Base-by-base conservation (phyloP, 208 protist species). In the Crithidia expoeki region DNA sequence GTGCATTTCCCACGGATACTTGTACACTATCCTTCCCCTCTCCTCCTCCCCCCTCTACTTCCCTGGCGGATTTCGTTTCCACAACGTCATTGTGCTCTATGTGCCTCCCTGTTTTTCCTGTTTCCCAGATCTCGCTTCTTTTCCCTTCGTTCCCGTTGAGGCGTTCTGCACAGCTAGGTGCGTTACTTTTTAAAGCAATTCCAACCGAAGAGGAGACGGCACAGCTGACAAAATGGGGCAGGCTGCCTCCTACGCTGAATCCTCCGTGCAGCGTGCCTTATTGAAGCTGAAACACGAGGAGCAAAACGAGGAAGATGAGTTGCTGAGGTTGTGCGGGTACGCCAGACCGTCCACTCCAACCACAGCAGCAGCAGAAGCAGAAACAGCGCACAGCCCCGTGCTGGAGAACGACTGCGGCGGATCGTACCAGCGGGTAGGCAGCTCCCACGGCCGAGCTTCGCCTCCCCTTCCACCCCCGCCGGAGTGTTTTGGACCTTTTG, bases 171-270 rank as follows among this genome's bases (percentile, higher is more conserved):
- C 38, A 5, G n/a, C 25, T 63, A 40, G 42, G 21, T 19, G 44
- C 44, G 4, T 5, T 6, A n/a, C 16, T 7, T 7, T 49, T 49
- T 49, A 49, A 17, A 33, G 23, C 14, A 16, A 25, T 2, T n/a
- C n/a, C n/a, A n/a, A n/a, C n/a, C n/a, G n/a, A n/a, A n/a, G n/a
- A n/a, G n/a, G n/a, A n/a, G n/a, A n/a, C n/a, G n/a, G n/a, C n/a
- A n/a, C n/a, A n/a, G n/a, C n/a, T n/a, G n/a, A n/a, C n/a, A n/a
- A n/a, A n/a, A 89, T 89, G 80, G 80, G 81, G 6, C 84, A 89
- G 42, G 76, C 80, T n/a, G 72, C 84, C 21, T 84, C 84, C 19
- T 86, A 89, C 68, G 70, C 80, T 4, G 74, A 80, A 52, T 81
- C 78, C 27, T 77, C 84, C 40, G 75, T 86, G 23, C 73, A 80